phyloP scores from a whole-genome alignment of 2,329 filamentous ascomycete species.

The Cryphonectria carpinicola region DNA sequence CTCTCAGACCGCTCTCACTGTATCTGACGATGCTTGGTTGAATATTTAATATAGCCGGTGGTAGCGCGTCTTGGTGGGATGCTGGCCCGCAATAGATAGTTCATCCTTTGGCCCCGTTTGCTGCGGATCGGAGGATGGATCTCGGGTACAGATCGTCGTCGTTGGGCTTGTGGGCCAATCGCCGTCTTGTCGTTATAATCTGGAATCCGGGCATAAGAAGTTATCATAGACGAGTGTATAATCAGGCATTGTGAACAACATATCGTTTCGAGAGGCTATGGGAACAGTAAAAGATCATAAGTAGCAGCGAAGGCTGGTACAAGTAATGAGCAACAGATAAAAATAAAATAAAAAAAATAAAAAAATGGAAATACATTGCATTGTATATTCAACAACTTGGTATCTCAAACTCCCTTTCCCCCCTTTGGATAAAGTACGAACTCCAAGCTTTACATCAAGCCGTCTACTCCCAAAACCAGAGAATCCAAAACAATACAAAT shows the following conservation, averaged over 20 bases:
- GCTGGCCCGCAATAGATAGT: neutral
- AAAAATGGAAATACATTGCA: too few relatives aligned
- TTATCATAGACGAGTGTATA: neutral
- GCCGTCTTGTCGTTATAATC: neutral
- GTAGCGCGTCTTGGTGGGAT: neutral
- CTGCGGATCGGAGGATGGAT: neutral
- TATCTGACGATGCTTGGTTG: too few relatives aligned
- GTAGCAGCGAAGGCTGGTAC: neutral
- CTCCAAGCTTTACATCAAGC: neutral
- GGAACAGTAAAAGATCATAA: neutral
- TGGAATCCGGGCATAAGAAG: neutral
- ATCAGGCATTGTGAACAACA: neutral
- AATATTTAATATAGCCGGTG: neutral
- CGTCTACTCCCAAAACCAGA: neutral
- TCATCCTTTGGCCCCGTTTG: neutral
- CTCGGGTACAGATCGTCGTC: too few relatives aligned
- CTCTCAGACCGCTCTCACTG: neutral
- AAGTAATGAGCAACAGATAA: neutral
- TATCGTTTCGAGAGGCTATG: neutral
- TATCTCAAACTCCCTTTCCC: neutral
- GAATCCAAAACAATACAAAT: neutral
- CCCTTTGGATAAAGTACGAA: neutral
- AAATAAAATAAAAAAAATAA: neutral
- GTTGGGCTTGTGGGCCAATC: neutral
- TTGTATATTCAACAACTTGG: neutral